Conservation (phyloP, 2,329 filamentous ascomycete genomes). For the Pseudopithomyces chartarum region DNA sequence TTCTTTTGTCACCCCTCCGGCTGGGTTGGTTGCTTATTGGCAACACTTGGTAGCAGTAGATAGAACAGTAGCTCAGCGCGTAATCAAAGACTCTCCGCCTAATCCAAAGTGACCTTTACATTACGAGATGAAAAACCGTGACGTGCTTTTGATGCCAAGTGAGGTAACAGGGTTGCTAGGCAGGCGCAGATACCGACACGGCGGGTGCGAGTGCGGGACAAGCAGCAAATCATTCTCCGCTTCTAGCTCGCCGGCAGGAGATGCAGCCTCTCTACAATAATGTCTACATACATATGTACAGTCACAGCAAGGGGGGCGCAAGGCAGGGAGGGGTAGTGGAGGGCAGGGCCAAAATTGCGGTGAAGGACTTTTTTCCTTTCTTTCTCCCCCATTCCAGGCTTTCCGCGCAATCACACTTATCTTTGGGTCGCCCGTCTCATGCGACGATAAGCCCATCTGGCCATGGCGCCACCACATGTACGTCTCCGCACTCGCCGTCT, state of each 20-base stretch:
- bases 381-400: conserved; percentile 8
- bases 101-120: conserved; percentile 24
- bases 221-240: conserved; percentile 11
- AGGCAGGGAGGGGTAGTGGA: too few relatives aligned
- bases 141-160: conserved; percentile 40
- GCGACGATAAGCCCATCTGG: conserved; percentile 20
- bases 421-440: conserved; percentile 5
- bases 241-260: conserved; percentile 6
- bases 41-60: conserved; percentile 36
- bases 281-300: too few relatives aligned
- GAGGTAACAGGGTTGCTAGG: conserved; percentile 30
- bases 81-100: conserved; percentile 34
- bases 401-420: conserved; percentile 21
- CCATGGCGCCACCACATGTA: conserved; percentile 8
- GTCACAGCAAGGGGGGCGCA: conserved; percentile 15
- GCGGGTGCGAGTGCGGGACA: conserved; percentile 5
- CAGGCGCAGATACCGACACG: conserved; percentile 12
- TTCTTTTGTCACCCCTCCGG: conserved; percentile 11
- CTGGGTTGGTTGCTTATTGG: conserved; percentile 33
- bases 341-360: conserved; percentile 15
- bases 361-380: conserved; percentile 8
- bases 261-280: too few relatives aligned
- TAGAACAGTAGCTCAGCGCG: conserved; percentile 36
- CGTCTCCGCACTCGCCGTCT: conserved; percentile 18
- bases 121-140: conserved; percentile 42